These are phyloP conservation scores for Picea abies DNA, from an alignment of 83 land plant species.

Conservation along the genomic window DNA sequence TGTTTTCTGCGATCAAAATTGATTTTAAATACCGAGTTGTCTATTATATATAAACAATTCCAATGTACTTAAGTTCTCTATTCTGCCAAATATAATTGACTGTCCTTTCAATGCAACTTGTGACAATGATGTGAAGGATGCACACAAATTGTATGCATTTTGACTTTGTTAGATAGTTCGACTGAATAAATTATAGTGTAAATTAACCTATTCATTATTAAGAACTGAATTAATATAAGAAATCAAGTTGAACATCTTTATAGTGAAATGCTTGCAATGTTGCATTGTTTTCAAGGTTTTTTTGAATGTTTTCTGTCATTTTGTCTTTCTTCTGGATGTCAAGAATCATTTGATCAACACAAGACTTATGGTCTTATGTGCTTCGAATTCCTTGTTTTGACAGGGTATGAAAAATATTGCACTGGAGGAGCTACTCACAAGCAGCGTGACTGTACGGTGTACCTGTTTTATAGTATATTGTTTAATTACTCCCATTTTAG, in stretches of 20 bases:
- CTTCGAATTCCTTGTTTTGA: not conserved
- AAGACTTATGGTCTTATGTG: not conserved
- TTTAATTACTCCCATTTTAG: constrained; percentile 2
- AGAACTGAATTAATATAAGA: no score
- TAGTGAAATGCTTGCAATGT: not conserved
- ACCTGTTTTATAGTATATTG: not conserved
- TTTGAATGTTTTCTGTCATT: not conserved
- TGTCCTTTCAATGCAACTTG: no score
- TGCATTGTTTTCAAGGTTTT: not conserved
- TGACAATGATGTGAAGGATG: no score
- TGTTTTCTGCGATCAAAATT: not conserved
- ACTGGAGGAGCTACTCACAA: not conserved
- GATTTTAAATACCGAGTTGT: not conserved
- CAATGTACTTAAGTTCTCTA: no score
- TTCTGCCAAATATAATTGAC: no score
- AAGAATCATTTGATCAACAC: not conserved
- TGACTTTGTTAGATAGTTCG: no score
- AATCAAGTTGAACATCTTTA: not conserved
- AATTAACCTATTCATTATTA: no score
- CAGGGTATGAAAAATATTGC: not conserved
- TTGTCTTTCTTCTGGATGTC: not conserved
- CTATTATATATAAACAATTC: not conserved
- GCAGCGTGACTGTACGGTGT: not conserved
- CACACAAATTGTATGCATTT: no score
- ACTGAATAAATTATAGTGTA: no score